phyloP scores from a whole-genome alignment of 2,329 filamentous ascomycete species.

The Aspergillus ruber region DNA sequence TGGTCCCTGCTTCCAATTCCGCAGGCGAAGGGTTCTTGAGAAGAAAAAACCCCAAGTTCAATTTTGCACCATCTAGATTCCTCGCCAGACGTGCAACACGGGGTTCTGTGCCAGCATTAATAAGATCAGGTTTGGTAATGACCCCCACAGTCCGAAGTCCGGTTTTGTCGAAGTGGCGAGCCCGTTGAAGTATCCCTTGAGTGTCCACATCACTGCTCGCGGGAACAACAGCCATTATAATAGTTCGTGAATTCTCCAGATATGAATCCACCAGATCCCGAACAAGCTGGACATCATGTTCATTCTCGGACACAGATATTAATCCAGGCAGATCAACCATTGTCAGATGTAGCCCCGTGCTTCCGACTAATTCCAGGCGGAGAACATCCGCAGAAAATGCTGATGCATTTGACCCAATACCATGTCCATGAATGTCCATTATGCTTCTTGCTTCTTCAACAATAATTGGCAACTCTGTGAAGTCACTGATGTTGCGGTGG shows the following conservation, averaged over 20 bases:
- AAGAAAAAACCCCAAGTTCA: conserved; percentile 24
- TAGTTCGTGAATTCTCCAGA: conserved; percentile 36
- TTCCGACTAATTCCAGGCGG: conserved; percentile 52
- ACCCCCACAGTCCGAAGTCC: conserved; percentile 37
- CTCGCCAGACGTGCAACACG: conserved; percentile 20
- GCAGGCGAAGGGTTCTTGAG: conserved; percentile 20
- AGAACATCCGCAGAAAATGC: conserved; percentile 47
- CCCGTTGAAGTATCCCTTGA: conserved; percentile 35
- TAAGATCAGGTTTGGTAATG: conserved; percentile 43
- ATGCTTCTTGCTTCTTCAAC: conserved; percentile 6
- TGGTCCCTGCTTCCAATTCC: conserved; percentile 10
- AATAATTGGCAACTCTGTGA: conserved; percentile 8
- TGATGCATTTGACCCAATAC: too few relatives aligned
- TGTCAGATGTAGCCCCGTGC: conserved; percentile 51
- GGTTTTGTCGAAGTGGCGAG: conserved; percentile 25
- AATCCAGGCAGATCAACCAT: conserved; percentile 57
- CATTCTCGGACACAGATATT: conserved; percentile 47
- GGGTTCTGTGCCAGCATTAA: conserved; percentile 14
- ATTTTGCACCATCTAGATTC: conserved; percentile 19
- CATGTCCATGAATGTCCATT: conserved; percentile 1
- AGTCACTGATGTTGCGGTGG: conserved; percentile 3
- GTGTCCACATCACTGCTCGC: conserved; percentile 38
- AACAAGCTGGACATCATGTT: conserved; percentile 51
- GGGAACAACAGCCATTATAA: conserved; percentile 42
- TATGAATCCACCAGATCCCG: conserved; percentile 41